Evolutionary conservation across 495 filamentous ascomycete species (phyloP), one percentile per base, ranked within the genome.

Genomic region (Tuber borchii): DNA sequence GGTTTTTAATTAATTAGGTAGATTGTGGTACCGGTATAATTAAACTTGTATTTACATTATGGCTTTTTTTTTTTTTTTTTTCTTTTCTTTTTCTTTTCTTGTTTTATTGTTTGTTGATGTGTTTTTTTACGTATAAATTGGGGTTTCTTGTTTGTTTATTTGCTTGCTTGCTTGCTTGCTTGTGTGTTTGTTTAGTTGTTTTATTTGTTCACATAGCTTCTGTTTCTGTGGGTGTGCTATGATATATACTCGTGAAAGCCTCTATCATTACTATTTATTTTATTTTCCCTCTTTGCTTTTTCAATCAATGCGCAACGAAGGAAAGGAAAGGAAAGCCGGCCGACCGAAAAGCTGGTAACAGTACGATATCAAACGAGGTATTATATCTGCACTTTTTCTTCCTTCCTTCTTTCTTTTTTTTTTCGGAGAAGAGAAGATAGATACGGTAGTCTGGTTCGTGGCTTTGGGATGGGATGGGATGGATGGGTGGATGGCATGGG

Each of bases 401-500:
- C 2, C 2, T 56, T 61, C n/a, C 0, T 61, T 14, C n/a, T 14
- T 26, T 56, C 22, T 12, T 61, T 61, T 8, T 65, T 31, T 56
- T 10, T n/a, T 56, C 16, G 17, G 16, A 46, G 45, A 6, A 12
- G 42, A 43, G 10, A 43, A 19, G 6, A 12, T 8, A n/a, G 51
- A 31, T 12, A 37, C 34, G 2, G 34, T 37, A 34, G 12, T 65
- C 2, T 65, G 26, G 12, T 65, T 19, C 6, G 56, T 19, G 56
- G 26, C 16, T 34, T 19, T 7, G 46, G 56, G 42, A 9, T 43
- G 42, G 42, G 17, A 19, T 46, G 45, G 45, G 12, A 17, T 45
- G 9, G 42, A 43, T 43, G 42, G 45, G 3, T 46, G 45, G 45
- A 46, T 56, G 69, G 17, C 70, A 74, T 75, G 69, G 17, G 72